Conservation (phyloP, 2,329 filamentous ascomycete species). For the Aspergillus tamarii region DNA sequence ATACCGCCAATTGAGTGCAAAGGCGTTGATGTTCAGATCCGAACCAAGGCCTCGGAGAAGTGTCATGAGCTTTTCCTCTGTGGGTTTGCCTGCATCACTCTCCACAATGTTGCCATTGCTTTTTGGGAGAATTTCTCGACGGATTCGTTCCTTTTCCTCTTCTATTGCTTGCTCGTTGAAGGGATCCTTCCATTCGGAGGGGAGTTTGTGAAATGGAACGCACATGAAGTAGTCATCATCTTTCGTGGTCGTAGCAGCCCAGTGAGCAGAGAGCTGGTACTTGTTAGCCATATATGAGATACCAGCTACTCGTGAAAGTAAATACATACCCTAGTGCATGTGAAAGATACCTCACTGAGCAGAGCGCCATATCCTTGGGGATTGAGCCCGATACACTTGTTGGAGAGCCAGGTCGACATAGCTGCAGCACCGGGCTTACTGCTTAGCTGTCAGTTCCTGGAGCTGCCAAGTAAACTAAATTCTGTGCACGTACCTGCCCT, state of each 20-base stretch:
- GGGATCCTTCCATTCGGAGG: conserved; percentile 4
- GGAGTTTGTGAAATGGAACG: conserved; percentile 16
- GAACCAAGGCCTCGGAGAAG: conserved; percentile 49
- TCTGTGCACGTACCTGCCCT: conserved; percentile 31
- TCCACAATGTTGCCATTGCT: conserved; percentile 1
- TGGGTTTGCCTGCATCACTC: neutral
- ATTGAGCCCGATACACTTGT: conserved; percentile 49
- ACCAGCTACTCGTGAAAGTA: neutral
- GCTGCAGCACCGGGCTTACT: conserved; percentile 54
- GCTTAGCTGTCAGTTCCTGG: neutral
- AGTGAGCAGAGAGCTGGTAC: neutral
- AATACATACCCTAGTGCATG: conserved; percentile 42
- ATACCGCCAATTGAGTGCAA: conserved; percentile 44
- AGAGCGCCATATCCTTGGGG: conserved; percentile 50
- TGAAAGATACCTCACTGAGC: conserved; percentile 50
- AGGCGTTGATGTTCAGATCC: conserved; percentile 48
- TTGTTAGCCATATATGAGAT: neutral
- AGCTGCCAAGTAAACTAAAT: neutral
- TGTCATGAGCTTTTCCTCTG: conserved; percentile 39
- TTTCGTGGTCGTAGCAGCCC: conserved; percentile 1
- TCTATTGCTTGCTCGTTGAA: neutral
- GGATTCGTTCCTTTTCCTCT: neutral
- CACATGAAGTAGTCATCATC: neutral
- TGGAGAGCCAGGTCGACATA: conserved; percentile 50
- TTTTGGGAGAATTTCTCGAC: neutral